These are phyloP conservation scores for Mortierella sp. DNA, from an alignment of 371 early-diverging fungal genomes.

Conservation along the genomic window DNA sequence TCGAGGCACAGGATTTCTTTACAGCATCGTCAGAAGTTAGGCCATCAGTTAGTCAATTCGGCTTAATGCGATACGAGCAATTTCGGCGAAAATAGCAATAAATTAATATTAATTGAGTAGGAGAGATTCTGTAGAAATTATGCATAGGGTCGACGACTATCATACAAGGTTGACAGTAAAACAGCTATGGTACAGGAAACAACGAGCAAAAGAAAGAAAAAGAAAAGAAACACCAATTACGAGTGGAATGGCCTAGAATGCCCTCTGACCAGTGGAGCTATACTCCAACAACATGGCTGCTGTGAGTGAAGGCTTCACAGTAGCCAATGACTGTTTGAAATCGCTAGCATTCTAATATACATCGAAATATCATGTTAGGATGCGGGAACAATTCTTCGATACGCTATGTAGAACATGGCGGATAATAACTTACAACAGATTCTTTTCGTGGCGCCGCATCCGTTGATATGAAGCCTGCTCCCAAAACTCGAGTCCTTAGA, in stretches of 20 bases:
- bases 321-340: conserved; percentile 33
- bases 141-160: too few species aligned
- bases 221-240: background rate
- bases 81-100: conserved; percentile 30
- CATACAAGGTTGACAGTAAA: too few species aligned
- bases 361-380: too few species aligned
- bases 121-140: too few species aligned
- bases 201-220: background rate
- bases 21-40: conserved; percentile 38
- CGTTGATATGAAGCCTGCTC: background rate
- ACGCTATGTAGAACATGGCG: too few species aligned
- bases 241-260: too few species aligned
- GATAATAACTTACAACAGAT: conserved; percentile 29
- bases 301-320: conserved; percentile 49
- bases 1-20: conserved; percentile 50
- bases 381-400: too few species aligned
- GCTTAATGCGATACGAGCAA: conserved; percentile 39
- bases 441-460: background rate
- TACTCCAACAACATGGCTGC: conserved; percentile 37
- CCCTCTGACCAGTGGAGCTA: conserved; percentile 22
- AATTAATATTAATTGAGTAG: background rate
- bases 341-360: conserved; percentile 41
- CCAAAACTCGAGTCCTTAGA: conserved; percentile 64
- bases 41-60: conserved; percentile 46
- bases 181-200: too few species aligned